phyloP scores from a whole-genome alignment of 495 filamentous ascomycete species.

The Collariella sp. region DNA sequence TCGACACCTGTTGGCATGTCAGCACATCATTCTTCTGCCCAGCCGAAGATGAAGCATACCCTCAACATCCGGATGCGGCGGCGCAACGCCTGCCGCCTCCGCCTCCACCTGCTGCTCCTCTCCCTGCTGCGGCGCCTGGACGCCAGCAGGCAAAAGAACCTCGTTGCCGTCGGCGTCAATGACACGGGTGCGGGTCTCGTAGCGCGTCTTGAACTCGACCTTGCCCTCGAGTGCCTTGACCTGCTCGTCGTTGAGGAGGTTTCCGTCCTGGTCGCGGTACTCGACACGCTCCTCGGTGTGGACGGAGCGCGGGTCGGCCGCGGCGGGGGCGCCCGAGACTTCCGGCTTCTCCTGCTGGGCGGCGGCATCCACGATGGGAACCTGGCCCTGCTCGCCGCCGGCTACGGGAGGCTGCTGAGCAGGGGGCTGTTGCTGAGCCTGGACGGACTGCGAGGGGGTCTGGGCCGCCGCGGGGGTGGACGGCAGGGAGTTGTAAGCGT shows the following conservation, averaged over 20 bases:
- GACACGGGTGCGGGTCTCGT: constrained; percentile 81
- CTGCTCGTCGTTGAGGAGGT: constrained; percentile 72
- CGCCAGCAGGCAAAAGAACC: constrained; percentile 38
- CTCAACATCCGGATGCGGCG: constrained; percentile 78
- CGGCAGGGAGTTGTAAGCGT: constrained; percentile 31
- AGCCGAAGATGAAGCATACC: constrained; percentile 27
- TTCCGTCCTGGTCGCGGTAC: constrained; percentile 91
- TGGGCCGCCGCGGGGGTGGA: constrained; percentile 27
- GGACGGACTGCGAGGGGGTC: constrained; percentile 22
- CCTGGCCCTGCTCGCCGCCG: constrained; percentile 13
- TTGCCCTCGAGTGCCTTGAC: constrained; percentile 81
- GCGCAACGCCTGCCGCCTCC: constrained; percentile 44
- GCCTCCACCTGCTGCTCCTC: background rate
- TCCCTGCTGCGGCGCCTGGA: constrained; percentile 11
- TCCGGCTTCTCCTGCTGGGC: constrained; percentile 14
- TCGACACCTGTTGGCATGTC: constrained; percentile 15
- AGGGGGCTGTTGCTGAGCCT: constrained; percentile 19
- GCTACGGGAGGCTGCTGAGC: constrained; percentile 13
- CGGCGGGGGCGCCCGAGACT: constrained; percentile 38
- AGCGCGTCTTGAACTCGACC: constrained; percentile 87
- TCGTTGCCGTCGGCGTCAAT: constrained; percentile 72
- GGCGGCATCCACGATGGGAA: constrained; percentile 12
- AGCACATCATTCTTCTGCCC: background rate
- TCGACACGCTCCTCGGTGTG: constrained; percentile 77
- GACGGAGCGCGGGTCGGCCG: constrained; percentile 46